Evolutionary conservation across 1,284 basidiomycete genomes (phyloP), one percentile per base, ranked within the genome.

Genomic region (Malassezia psittaci): DNA sequence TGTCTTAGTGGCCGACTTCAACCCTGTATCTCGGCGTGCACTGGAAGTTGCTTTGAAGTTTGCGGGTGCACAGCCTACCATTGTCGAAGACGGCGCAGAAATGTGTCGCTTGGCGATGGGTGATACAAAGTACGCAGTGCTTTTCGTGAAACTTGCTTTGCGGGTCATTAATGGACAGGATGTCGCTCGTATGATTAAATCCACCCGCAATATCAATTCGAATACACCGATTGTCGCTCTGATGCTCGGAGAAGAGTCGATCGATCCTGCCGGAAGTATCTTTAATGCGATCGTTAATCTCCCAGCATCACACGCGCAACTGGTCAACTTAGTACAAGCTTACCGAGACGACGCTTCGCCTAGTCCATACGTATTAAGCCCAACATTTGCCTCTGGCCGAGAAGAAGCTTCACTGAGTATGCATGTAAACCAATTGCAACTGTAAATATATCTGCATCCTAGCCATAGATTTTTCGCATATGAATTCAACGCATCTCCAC

Each of bases 91-190:
- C 77, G 94, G 93, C 12, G 90, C 90, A 5, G 90, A 94, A 73
- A 93, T 93, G 19, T 86, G 96, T 63, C 90, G 90, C 63, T 85
- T 93, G 56, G 91, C 91, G 10, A 93, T 96, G 84, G 89, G 90
- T 47, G 90, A 90, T 86, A 88, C 88, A 75, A 79, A 87, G 82
- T 64, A 42, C 56, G 77, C 76, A 3, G 85, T 72, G 40, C 87
- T 90, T 67, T 79, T 90, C 64, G 87, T 90, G 85, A 88, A 90
- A 69, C 78, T 89, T 57, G 84, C 89, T 62, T 88, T 90, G 84
- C 88, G 88, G 66, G 85, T 88, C 63, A 87, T 93, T 64, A 87
- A 90, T 69, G 90, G 90, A 41, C 88, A 93, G 77, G 85, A 86
- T 63, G 90, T 89, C 40, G 88, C 90, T 24, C 81, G 86, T 60